These are phyloP conservation scores for Stephania japonica DNA, from an alignment of 164 flowering plant genomes.

Conservation along the genomic window DNA sequence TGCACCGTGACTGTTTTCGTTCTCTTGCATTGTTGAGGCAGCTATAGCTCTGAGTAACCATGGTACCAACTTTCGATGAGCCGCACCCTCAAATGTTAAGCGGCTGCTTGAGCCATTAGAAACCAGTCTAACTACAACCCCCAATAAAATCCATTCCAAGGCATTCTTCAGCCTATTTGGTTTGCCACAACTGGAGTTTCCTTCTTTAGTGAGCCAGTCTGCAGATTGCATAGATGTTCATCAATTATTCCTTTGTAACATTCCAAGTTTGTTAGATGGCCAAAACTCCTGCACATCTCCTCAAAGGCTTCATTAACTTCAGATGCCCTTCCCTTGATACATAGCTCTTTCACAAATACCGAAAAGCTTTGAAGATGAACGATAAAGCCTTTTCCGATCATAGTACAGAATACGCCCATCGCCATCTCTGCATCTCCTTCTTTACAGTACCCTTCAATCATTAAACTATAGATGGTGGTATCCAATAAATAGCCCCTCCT, in stretches of 20 bases:
- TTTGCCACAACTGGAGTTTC: background rate
- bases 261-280: slow-evolving; percentile 16
- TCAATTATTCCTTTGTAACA: slow-evolving; percentile 21
- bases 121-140: background rate
- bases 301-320: slow-evolving; percentile 27
- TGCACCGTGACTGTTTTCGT: background rate
- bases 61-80: background rate
- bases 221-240: slow-evolving; percentile 15
- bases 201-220: background rate
- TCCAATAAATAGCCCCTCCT: slow-evolving; percentile 29
- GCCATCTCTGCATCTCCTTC: slow-evolving; percentile 31
- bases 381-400: slow-evolving; percentile 23
- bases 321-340: slow-evolving; percentile 19
- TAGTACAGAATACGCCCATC: slow-evolving; percentile 21
- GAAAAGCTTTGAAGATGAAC: slow-evolving; percentile 30
- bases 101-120: background rate
- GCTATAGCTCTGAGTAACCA: background rate
- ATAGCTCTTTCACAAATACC: slow-evolving; percentile 27
- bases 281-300: slow-evolving; percentile 26
- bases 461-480: slow-evolving; percentile 27
- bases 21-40: background rate
- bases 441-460: slow-evolving; percentile 32
- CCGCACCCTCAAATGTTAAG: background rate
- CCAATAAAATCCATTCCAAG: background rate
- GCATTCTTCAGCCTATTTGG: background rate